Evolutionary conservation across 2,329 filamentous ascomycete genomes (phyloP).

Genomic region (Hirsutella minnesotensis): DNA sequence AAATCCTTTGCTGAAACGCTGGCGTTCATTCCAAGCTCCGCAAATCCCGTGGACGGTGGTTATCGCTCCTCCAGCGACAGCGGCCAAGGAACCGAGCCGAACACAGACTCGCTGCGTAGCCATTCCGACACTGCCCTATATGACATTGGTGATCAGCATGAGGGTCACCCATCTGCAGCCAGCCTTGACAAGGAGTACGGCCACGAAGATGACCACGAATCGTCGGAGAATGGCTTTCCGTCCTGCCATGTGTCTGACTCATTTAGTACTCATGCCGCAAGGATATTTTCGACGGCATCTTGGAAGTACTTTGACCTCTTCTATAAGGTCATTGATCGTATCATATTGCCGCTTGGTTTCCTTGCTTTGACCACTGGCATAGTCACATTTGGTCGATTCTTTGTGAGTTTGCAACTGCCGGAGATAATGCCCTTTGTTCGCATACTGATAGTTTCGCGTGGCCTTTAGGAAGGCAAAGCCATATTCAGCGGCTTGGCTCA

Average conservation of each 20-base stretch:
- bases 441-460: not conserved
- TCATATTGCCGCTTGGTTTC: conserved; percentile 69
- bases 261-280: conserved; percentile 25
- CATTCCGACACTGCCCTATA: conserved; percentile 47
- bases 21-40: conserved; percentile 51
- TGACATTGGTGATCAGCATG: conserved; percentile 6
- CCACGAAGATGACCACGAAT: conserved; percentile 33
- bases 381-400: conserved; percentile 70
- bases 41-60: conserved; percentile 28
- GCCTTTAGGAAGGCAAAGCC: conserved; percentile 49
- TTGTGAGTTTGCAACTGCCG: conserved; percentile 42
- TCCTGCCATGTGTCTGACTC: not conserved
- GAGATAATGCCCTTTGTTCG: not conserved
- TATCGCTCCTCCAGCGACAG: conserved; percentile 59
- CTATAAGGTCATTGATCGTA: conserved; percentile 62
- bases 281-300: conserved; percentile 41
- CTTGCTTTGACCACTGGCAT: conserved; percentile 59
- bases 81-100: conserved; percentile 61
- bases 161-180: conserved; percentile 31
- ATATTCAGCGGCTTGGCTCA: conserved; percentile 84
- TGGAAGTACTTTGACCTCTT: conserved; percentile 45
- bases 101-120: conserved; percentile 54
- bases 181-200: conserved; percentile 34
- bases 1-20: conserved; percentile 32
- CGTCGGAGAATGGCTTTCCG: conserved; percentile 13